These are phyloP conservation scores for Diophrys sp. DNA, from an alignment of 73 alveolate genomes.

Conservation along the genomic window DNA sequence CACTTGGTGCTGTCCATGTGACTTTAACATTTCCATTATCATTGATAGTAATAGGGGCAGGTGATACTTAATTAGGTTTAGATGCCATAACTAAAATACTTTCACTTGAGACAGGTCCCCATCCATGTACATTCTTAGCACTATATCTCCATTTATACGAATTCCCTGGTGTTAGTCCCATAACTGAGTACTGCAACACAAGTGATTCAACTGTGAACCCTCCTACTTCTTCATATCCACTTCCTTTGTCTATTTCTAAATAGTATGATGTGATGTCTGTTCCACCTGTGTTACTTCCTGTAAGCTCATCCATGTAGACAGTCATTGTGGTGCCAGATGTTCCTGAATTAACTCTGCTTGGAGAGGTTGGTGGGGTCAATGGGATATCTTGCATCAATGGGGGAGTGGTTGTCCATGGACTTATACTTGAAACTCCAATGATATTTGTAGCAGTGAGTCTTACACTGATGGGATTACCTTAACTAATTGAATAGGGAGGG, in stretches of 20 bases:
- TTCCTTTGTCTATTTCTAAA: slow-evolving; percentile 39
- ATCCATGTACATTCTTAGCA: slow-evolving; percentile 43
- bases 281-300: slow-evolving; percentile 42
- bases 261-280: slow-evolving; percentile 37
- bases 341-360: slow-evolving; percentile 25
- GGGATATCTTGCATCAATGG: slow-evolving; percentile 46
- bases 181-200: too few species aligned
- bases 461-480: slow-evolving; percentile 39
- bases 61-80: slow-evolving; percentile 18
- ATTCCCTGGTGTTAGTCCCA: slow-evolving; percentile 38
- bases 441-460: slow-evolving; percentile 19
- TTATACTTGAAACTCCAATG: slow-evolving; percentile 11
- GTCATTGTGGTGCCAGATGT: slow-evolving; percentile 39
- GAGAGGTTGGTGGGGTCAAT: slow-evolving; percentile 26
- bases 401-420: slow-evolving; percentile 26
- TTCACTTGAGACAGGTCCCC: slow-evolving; percentile 28
- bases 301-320: slow-evolving; percentile 18
- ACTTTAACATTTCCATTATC: slow-evolving; percentile 19
- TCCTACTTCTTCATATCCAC: too few species aligned
- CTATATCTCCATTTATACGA: slow-evolving; percentile 40
- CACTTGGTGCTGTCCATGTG: slow-evolving; percentile 46
- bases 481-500: slow-evolving; percentile 15
- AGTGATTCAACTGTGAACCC: slow-evolving; percentile 1
- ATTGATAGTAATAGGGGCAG: slow-evolving; percentile 23
- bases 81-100: slow-evolving; percentile 27